Conservation (phyloP, 441 rosid species). For the Corymbia calophylla region DNA sequence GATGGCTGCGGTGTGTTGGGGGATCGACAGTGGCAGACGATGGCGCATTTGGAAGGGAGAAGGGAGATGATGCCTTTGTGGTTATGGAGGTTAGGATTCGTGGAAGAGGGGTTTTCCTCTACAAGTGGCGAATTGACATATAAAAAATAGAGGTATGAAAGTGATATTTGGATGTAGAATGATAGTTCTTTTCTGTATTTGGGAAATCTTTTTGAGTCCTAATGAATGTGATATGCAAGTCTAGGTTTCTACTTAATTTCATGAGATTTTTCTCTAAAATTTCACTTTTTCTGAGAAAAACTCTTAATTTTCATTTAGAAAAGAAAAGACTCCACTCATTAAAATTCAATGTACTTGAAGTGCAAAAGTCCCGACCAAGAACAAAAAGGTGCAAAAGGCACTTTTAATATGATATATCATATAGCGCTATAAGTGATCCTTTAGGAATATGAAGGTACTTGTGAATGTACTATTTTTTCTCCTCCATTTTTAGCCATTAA, state of each 20-base stretch:
- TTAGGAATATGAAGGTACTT: background rate
- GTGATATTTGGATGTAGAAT: background rate
- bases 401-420: background rate
- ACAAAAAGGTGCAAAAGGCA: background rate
- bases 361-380: background rate
- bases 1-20: background rate
- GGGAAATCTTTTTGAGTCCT: background rate
- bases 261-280: background rate
- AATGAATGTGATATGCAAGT: background rate
- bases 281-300: background rate
- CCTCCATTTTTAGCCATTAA: background rate
- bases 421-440: background rate
- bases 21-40: background rate
- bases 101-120: background rate
- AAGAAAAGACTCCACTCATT: background rate
- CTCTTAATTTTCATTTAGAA: background rate
- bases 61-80: background rate
- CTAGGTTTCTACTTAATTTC: background rate
- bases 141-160: too few species aligned
- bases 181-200: background rate
- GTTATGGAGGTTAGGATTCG: background rate
- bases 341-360: background rate
- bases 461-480: background rate
- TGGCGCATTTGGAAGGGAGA: background rate
- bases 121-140: background rate